A percentile compares a stretch with the other conserved stretches of the same genome.
Conservation (phyloP, 208 protist genomes). For the Trypanosoma conorhini region DNA sequence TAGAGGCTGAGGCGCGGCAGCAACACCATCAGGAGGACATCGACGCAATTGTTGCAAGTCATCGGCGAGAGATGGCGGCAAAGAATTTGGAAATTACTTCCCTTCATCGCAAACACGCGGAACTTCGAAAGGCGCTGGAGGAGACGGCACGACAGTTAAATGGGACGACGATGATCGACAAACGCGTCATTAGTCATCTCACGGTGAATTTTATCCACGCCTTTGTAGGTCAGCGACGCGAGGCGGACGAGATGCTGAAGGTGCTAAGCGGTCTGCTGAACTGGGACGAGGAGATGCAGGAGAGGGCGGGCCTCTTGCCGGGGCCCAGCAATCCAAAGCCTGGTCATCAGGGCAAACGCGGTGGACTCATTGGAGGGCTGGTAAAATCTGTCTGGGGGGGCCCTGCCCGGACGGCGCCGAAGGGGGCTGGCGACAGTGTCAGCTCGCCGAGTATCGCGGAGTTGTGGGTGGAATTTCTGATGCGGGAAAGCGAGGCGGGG, state of each 20-base stretch:
- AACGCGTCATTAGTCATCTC: constrained; percentile 78
- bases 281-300: constrained; percentile 82
- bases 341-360: constrained; percentile 18
- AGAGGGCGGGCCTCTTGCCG: constrained; percentile 71
- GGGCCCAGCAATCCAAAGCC: constrained; percentile 64
- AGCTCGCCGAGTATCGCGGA: constrained; percentile 37
- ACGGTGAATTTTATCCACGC: constrained; percentile 87
- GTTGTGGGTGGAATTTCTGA: constrained; percentile 86
- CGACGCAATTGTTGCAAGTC: constrained; percentile 7
- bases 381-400: constrained; percentile 36
- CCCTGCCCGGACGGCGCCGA: constrained; percentile 1
- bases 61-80: constrained; percentile 36
- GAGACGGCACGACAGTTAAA: constrained; percentile 58
- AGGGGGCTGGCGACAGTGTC: not conserved
- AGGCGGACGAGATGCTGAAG: constrained; percentile 78
- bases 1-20: constrained; percentile 21
- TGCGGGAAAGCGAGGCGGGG: constrained; percentile 59
- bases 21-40: constrained; percentile 31
- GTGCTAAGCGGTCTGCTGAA: constrained; percentile 70
- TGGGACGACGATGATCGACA: constrained; percentile 74
- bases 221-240: constrained; percentile 40
- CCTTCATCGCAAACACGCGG: constrained; percentile 77
- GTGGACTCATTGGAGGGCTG: constrained; percentile 24
- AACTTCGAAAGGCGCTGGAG: constrained; percentile 64
- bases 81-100: constrained; percentile 70